These are phyloP conservation scores for Monosporascus sp. DNA, from an alignment of 2,329 filamentous ascomycete species.

Conservation along the genomic window DNA sequence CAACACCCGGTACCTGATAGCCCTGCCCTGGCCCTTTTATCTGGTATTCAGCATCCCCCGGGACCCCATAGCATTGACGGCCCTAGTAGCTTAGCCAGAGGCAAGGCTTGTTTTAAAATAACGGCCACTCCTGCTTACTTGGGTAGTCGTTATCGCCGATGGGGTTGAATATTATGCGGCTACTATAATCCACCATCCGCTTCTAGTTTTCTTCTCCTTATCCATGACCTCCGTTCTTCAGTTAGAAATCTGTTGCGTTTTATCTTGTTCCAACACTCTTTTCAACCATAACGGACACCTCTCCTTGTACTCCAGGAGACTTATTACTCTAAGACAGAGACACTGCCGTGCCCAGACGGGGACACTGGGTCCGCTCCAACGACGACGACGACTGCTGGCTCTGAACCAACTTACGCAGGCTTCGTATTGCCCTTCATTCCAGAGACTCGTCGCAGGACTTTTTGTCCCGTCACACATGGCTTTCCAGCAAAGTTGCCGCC, in stretches of 20 bases:
- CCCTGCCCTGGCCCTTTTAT: no score
- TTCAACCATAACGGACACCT: constrained; percentile 20
- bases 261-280: constrained; percentile 24
- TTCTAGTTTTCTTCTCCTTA: constrained; percentile 12
- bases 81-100: background rate
- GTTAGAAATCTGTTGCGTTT: constrained; percentile 26
- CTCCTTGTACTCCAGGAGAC: constrained; percentile 21
- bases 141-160: background rate
- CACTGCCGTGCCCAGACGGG: constrained; percentile 21
- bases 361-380: constrained; percentile 20
- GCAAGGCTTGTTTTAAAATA: background rate
- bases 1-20: background rate
- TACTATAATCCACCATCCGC: background rate
- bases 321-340: constrained; percentile 18
- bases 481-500: constrained; percentile 19
- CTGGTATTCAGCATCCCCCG: no score
- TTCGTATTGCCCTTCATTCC: constrained; percentile 11
- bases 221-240: constrained; percentile 27
- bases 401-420: constrained; percentile 10
- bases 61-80: background rate
- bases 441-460: constrained; percentile 9
- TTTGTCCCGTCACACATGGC: constrained; percentile 21
- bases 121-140: background rate
- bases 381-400: constrained; percentile 13
- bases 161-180: background rate